Conservation (phyloP, 106 monocot species). For the Triglochin maritima region DNA sequence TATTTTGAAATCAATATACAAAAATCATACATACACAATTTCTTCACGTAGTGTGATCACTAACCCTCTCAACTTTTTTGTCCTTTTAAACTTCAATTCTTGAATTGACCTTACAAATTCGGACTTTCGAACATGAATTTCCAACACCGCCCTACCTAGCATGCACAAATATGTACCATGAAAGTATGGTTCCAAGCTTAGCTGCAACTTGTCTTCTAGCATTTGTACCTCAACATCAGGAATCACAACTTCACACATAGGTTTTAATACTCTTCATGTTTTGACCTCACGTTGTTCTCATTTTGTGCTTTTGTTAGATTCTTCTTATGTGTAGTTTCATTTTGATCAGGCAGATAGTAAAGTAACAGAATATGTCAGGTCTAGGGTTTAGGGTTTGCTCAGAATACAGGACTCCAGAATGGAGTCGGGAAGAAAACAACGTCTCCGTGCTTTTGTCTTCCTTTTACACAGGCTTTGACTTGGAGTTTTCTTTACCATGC, state of each 20-base stretch:
- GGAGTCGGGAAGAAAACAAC: not conserved
- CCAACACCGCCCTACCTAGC: not conserved
- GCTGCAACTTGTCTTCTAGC: not conserved
- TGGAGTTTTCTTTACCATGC: not conserved
- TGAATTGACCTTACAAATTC: not conserved
- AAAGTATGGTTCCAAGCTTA: no score
- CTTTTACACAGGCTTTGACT: conserved; percentile 2
- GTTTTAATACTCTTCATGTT: not conserved
- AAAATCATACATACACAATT: no score
- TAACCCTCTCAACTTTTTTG: no score
- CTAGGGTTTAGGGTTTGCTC: not conserved
- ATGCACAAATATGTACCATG: not conserved
- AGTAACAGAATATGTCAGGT: conserved; percentile 4
- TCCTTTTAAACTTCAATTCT: not conserved
- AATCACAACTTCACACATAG: not conserved
- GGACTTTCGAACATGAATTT: not conserved
- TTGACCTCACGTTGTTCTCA: conserved; percentile 7
- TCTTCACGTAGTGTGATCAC: no score
- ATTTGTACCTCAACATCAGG: not conserved
- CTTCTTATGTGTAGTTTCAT: conserved; percentile 9
- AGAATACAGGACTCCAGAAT: not conserved
- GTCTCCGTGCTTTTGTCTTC: not conserved
- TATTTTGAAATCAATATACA: no score
- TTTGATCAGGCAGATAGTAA: not conserved
- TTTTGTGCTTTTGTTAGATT: conserved; percentile 8